phyloP scores from a whole-genome alignment of 495 filamentous ascomycete species.

The Cryomyces antarcticus region DNA sequence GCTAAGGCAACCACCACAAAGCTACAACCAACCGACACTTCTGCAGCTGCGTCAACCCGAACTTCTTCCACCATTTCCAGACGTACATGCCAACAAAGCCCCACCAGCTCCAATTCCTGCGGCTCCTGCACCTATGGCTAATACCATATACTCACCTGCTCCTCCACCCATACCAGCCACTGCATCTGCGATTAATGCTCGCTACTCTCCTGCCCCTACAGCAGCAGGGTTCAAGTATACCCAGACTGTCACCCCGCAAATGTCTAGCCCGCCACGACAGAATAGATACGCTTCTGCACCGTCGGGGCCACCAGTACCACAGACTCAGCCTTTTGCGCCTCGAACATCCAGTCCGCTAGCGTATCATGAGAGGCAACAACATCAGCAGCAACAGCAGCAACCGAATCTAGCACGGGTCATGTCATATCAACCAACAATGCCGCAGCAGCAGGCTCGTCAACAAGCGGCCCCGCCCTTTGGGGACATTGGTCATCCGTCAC shows the following conservation, averaged over 20 bases:
- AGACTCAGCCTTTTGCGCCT: constrained; percentile 48
- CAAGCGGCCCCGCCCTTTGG: neutral
- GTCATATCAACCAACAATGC: too few species aligned
- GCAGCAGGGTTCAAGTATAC: neutral
- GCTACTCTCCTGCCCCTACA: neutral
- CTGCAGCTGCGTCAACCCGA: too few species aligned
- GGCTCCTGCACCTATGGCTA: neutral
- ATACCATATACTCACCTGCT: constrained; percentile 41
- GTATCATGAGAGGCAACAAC: constrained; percentile 31
- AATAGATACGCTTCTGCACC: constrained; percentile 11
- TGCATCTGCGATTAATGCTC: neutral
- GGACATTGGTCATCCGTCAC: neutral
- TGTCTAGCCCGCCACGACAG: neutral
- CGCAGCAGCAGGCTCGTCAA: too few species aligned
- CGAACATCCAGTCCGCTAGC: constrained; percentile 74
- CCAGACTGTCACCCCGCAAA: neutral
- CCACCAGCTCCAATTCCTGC: constrained; percentile 10
- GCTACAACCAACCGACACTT: too few species aligned
- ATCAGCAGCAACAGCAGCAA: constrained; percentile 17
- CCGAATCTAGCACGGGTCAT: too few species aligned
- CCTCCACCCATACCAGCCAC: constrained; percentile 19
- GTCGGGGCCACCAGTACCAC: constrained; percentile 18
- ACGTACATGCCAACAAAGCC: constrained; percentile 1
- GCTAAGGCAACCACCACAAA: too few species aligned
- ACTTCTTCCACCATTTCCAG: too few species aligned